These are phyloP conservation scores for Oleoguttula mirabilis DNA, from an alignment of 495 filamentous ascomycete genomes.

Conservation along the genomic window DNA sequence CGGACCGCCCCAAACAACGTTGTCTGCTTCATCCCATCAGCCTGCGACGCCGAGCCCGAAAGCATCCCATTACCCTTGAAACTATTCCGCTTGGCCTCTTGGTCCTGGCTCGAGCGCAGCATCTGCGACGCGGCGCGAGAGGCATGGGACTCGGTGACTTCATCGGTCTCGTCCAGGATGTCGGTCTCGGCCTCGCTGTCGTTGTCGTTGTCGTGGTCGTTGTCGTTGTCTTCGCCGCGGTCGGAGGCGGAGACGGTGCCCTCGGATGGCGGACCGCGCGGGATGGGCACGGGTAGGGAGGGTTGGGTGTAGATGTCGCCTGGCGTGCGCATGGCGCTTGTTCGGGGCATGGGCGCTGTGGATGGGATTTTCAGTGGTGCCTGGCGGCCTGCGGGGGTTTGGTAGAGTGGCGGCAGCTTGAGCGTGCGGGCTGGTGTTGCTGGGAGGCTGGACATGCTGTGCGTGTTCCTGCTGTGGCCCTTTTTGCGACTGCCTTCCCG, in stretches of 20 bases:
- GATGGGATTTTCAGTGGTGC: constrained; percentile 6
- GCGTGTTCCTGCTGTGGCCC: constrained; percentile 38
- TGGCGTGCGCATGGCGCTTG: constrained; percentile 29
- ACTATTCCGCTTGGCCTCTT: constrained; percentile 10
- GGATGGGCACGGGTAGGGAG: constrained; percentile 28
- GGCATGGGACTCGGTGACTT: constrained; percentile 42
- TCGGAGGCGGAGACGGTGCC: constrained; percentile 84
- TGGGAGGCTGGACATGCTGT: constrained; percentile 71
- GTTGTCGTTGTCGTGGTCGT: constrained; percentile 49
- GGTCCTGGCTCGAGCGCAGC: constrained; percentile 27
- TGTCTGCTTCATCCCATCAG: constrained; percentile 21
- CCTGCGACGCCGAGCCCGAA: neutral
- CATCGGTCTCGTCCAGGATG: constrained; percentile 34
- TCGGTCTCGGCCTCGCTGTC: constrained; percentile 19
- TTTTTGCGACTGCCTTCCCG: constrained; percentile 53
- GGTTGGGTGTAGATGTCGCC: constrained; percentile 36
- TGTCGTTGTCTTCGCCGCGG: constrained; percentile 66
- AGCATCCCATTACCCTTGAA: constrained; percentile 9
- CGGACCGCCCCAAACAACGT: constrained; percentile 30
- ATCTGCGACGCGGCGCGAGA: constrained; percentile 40
- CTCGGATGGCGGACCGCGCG: constrained; percentile 55
- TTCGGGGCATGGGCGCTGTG: constrained; percentile 20
- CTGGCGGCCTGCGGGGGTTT: constrained; percentile 14
- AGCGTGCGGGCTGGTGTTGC: constrained; percentile 51
- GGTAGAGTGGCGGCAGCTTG: constrained; percentile 4